Base-by-base conservation (phyloP, 441 rosid species). In the Isatis lusitanica region DNA sequence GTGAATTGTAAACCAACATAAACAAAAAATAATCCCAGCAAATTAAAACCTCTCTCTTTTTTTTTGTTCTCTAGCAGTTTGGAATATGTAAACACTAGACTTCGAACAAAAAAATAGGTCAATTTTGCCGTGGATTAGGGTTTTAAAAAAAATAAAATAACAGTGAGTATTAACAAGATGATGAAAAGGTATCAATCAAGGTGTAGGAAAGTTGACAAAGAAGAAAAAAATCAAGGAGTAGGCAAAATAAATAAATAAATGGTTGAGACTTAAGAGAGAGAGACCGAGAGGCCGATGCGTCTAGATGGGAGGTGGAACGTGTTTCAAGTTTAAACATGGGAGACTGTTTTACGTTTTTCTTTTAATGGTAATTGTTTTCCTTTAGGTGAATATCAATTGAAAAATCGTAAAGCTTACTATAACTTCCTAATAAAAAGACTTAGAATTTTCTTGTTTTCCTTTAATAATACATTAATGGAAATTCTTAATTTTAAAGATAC, bases 271-370 rank as follows among this genome's bases (percentile, higher is more conserved):
- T 26, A 4, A 35, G 6, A 64, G 24, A 21, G 24, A 7, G 28
- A 59, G 74, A 58, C 47, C 21, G 18, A 50, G 64, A 59, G 18
- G 50, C 44, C 28, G 48, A 73, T 63, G 70, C 28, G 55, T 63
- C 46, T 44, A 42, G 46, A 56, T 53, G 70, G 31, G 47, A 64
- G 71, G 64, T 71, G 55, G 63, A 71, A 65, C 71, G 71, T 73
- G 51, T 65, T 73, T 73, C 65, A 65, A 36, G 77, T 66, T 46
- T 8, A 1, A 16, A 57, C 71, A 65, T 46, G 24, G 15, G 42
- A 35, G 17, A 73, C 24, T 17, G 7, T 10, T 7, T 11, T 48
- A 38, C 15, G 4, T 28, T 40, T 51, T 9, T 11, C 50, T 35
- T 55, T 18, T 17, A 24, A 24, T 1, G 28, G 10, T n/a, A 40